A percentile compares a stretch with the other conserved stretches of the same genome.
Conservation (phyloP, 257 asterid genomes). For the Solanum ossicruentum region DNA sequence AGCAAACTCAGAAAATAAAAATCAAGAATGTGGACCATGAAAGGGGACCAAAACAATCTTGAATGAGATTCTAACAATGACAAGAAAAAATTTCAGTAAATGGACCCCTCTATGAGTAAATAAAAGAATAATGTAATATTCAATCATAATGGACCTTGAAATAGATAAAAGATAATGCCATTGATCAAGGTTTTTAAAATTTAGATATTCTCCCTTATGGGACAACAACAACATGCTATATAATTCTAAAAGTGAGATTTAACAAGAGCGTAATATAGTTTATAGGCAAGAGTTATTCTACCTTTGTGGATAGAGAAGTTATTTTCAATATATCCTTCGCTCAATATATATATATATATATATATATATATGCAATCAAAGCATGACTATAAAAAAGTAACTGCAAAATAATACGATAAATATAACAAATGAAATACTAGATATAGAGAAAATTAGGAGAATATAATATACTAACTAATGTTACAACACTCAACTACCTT, state of each 20-base stretch:
- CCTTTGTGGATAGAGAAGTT: background rate
- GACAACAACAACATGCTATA: background rate
- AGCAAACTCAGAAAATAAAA: constrained; percentile 8
- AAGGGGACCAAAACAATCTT: background rate
- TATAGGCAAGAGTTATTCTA: background rate
- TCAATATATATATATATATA: background rate
- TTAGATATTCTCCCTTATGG: constrained; percentile 47
- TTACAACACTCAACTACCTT: background rate
- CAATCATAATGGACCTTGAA: background rate
- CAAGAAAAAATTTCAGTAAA: background rate
- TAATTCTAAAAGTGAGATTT: background rate
- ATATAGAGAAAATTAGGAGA: background rate
- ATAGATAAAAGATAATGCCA: background rate
- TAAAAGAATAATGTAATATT: background rate
- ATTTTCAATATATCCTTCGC: background rate
- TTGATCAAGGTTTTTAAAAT: constrained; percentile 5
- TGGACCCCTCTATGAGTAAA: background rate
- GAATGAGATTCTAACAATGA: background rate
- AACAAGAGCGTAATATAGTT: background rate
- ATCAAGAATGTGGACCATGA: constrained; percentile 8
- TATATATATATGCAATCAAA: background rate
- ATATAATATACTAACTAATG: background rate
- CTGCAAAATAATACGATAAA: background rate
- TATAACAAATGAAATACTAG: background rate
- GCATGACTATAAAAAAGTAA: background rate